Conservation (phyloP, 1,284 basidiomycete genomes). For the Malassezia globosa region DNA sequence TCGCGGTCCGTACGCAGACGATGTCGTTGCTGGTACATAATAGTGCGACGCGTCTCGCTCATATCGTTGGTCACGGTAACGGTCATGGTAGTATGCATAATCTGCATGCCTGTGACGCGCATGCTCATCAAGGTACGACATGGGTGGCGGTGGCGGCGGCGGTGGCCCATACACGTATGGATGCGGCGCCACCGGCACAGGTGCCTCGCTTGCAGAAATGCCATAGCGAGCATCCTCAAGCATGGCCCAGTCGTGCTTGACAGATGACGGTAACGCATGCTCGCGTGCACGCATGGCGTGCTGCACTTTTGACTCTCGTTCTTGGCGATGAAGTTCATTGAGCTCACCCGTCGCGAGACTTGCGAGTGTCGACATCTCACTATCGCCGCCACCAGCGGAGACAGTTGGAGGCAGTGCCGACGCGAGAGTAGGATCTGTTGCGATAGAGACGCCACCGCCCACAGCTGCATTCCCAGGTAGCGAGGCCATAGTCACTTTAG, state of each 20-base stretch:
- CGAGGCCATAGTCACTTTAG: background rate
- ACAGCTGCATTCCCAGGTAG: background rate
- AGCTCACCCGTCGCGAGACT: conserved; percentile 42
- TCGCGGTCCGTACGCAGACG: conserved; percentile 21
- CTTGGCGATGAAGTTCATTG: conserved; percentile 34
- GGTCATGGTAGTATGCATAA: background rate
- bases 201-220: background rate
- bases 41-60: background rate
- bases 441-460: conserved; percentile 1
- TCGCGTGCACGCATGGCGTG: background rate
- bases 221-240: conserved; percentile 20
- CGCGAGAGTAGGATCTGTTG: background rate
- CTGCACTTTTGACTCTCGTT: conserved; percentile 19
- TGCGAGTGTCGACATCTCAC: conserved; percentile 43
- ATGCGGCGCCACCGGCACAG: background rate
- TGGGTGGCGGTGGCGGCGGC: background rate
- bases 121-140: conserved; percentile 5
- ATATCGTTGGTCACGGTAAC: conserved; percentile 16
- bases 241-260: too few relatives aligned
- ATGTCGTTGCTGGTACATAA: background rate
- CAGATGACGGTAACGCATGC: conserved; percentile 12
- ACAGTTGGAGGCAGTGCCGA: background rate
- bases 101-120: conserved; percentile 6
- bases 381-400: conserved; percentile 6
- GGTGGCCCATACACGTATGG: conserved; percentile 5